Conservation (phyloP, 2,329 filamentous ascomycete species). For the Rhynchosporium graminicola region DNA sequence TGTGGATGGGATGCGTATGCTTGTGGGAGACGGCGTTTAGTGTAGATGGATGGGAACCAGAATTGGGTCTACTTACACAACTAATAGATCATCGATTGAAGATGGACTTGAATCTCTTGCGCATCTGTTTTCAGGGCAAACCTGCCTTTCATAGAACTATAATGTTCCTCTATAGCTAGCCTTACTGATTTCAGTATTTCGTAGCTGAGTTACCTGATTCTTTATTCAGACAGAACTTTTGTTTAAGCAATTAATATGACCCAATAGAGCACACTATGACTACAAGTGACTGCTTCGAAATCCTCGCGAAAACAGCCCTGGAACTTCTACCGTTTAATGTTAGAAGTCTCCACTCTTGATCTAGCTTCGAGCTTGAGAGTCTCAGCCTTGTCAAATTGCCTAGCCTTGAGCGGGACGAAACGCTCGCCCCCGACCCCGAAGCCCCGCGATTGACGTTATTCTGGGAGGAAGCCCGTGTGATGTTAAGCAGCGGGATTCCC, state of each 20-base stretch:
- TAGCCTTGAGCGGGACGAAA: constrained; percentile 14
- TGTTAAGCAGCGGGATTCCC: too few relatives aligned
- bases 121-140: not conserved
- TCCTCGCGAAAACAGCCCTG: too few relatives aligned
- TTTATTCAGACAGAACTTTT: too few relatives aligned
- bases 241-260: too few relatives aligned
- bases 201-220: too few relatives aligned
- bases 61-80: constrained; percentile 2
- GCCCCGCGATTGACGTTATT: constrained; percentile 1
- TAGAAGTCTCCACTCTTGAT: not conserved
- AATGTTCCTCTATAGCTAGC: too few relatives aligned
- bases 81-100: not conserved
- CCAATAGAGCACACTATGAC: too few relatives aligned
- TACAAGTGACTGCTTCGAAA: too few relatives aligned
- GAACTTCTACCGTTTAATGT: not conserved
- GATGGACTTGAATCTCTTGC: not conserved
- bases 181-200: too few relatives aligned
- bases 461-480: too few relatives aligned
- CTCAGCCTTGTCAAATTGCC: constrained; percentile 11
- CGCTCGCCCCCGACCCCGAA: not conserved
- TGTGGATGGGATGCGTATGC: not conserved
- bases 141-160: too few relatives aligned
- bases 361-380: not conserved
- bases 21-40: not conserved
- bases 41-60: constrained; percentile 4